Evolutionary conservation across 2,329 filamentous ascomycete genomes (phyloP), one percentile per base, ranked within the genome.

Genomic region (Cladosporium sp.): DNA sequence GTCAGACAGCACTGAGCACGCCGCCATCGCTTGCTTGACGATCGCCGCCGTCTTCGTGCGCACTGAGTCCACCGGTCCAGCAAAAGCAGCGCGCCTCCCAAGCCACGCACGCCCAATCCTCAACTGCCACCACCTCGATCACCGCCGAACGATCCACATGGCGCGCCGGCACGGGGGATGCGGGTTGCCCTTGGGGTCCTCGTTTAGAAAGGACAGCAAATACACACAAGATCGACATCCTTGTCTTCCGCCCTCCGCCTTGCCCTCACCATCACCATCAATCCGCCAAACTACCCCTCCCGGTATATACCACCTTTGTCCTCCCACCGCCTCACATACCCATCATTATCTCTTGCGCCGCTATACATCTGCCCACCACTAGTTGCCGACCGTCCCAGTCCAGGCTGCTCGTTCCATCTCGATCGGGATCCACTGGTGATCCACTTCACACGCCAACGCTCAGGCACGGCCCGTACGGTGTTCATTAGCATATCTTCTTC

Each of bases 131-230:
- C 39, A 46, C 39, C 51, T 54, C 51, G 26, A 54, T 54, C 26
- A 54, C 51, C 25, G 26, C 18, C 26, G 51, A 32, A 32, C 26
- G 51, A 21, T 54, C 51, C 51, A 54, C 51, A 54, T 54, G 28
- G 51, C 51, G 51, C 30, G 49, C 49, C 30, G 51, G 51, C 51
- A 30, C 26, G 49, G 25, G 43, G 26, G 26, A 32, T 54, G 51
- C 51, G 51, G 51, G 51, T 30, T 54, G 51, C 51, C 51, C 51
- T 54, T 54, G 51, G 51, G 51, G 51, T 54, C 51, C 28, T 54
- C 26, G 49, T 16, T n/a, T 54, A 13, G 28, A 28, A 46, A 46
- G 28, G 26, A 21, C 26, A 30, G 51, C 26, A 5, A 28, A 54
- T 30, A 30, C 51, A 32, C 26, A 32, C 30, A 21, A n/a, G 51